phyloP scores from a whole-genome alignment of 306 rosid genomes.

The Vigna angularis region DNA sequence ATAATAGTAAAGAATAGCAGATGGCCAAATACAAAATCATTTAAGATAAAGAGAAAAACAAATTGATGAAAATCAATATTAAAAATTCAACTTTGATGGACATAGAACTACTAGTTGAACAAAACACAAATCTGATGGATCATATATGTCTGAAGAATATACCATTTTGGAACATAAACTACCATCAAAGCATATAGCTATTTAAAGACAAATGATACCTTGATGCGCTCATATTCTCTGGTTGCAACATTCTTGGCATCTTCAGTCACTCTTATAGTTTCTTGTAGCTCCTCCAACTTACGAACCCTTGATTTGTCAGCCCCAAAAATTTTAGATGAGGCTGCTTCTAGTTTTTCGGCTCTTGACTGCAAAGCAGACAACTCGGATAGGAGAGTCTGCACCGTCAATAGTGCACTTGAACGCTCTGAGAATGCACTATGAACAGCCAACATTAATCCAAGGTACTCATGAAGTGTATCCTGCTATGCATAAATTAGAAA shows the following conservation, averaged over 20 bases:
- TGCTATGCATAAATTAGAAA: constrained; percentile 50
- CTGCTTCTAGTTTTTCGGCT: constrained; percentile 90
- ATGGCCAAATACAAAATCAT: neutral
- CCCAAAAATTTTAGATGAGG: constrained; percentile 92
- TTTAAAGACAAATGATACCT: constrained; percentile 55
- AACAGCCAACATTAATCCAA: constrained; percentile 89
- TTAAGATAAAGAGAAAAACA: constrained; percentile 13
- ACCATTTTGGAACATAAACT: constrained; percentile 26
- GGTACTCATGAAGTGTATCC: constrained; percentile 90
- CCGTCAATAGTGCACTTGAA: constrained; percentile 84
- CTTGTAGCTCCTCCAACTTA: constrained; percentile 86
- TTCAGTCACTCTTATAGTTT: constrained; percentile 77
- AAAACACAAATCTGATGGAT: constrained; percentile 28
- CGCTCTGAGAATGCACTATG: constrained; percentile 91
- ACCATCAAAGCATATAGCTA: neutral
- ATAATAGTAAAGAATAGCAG: neutral
- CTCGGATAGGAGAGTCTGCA: constrained; percentile 91
- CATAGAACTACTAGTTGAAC: constrained; percentile 5
- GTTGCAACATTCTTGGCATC: constrained; percentile 85
- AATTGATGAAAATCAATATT: neutral
- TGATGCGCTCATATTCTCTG: constrained; percentile 89
- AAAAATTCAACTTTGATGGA: neutral
- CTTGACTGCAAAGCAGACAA: constrained; percentile 74
- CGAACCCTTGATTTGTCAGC: constrained; percentile 79
- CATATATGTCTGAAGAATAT: constrained; percentile 5